Base-by-base conservation (phyloP, 2,329 filamentous ascomycete genomes). In the Malbranchea zuffiana region DNA sequence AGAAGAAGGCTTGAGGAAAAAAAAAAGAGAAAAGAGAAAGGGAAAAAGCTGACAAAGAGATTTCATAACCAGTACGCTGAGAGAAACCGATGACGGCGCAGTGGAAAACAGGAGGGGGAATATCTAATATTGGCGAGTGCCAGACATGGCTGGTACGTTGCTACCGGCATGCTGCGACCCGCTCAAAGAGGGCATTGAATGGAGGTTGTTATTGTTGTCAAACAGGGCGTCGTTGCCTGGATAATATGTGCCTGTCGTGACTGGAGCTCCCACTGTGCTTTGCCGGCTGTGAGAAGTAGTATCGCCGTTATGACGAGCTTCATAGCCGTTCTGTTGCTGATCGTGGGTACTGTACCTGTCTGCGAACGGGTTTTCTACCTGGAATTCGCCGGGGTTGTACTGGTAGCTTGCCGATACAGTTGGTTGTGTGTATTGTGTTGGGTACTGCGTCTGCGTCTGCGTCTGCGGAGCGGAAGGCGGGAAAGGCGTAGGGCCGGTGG, bases 321-420 rank as follows among this genome's bases (percentile, higher is more conserved):
- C 30, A 25, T 28, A n/a, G 5, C 12, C 18, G 8, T 19, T 26
- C 25, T 39, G 11, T 21, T 33, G 18, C 17, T 16, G 21, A 11
- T 41, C 38, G 13, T 35, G 23, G 29, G 43, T 46, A 25, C 49
- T 49, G 45, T 37, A 43, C 21, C 39, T 45, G 23, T 63, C 60
- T 4, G 59, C 60, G 32, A 63, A 63, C 5, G 60, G 60, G 39
- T 63, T 61, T 40, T 59, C 58, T 13, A 62, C 57, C 35, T 59
- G 55, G 40, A 56, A 61, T 25, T 61, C 57, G 29, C 55, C 53
- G 5, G 60, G 48, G 6, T 56, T 56, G 35, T 61, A 61, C 37
- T 62, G 54, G 35, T 55, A 56, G 16, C 30, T 33, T 25, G 38
- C 42, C 35, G 16, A 41, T 23, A 10, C 27, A 40, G 32, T 38